Percentiles rank a stretch among this genome's conserved stretches.
Conservation (phyloP, 139 green algal genomes). For the Chlamydomonas schloesseri region DNA sequence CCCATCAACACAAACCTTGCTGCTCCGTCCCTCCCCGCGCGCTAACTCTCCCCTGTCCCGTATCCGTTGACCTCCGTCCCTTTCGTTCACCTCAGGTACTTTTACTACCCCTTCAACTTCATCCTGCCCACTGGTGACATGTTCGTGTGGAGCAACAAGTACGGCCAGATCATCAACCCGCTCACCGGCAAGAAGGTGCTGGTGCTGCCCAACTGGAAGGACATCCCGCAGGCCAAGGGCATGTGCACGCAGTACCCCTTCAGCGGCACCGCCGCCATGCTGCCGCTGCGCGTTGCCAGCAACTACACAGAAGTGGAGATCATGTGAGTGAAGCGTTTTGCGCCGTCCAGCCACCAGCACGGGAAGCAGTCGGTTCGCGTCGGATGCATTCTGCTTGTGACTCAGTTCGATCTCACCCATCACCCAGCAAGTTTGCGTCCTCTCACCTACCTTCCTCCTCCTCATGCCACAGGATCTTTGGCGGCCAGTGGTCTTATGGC, state of each 20-base stretch:
- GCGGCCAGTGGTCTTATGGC: conserved; percentile 26
- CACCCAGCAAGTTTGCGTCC: too few relatives aligned
- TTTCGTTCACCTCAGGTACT: conserved; percentile 19
- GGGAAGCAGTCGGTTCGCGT: too few relatives aligned
- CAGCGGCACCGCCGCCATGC: conserved; percentile 45
- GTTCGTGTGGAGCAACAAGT: conserved; percentile 43
- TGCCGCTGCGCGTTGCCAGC: conserved; percentile 30
- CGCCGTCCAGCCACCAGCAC: too few relatives aligned
- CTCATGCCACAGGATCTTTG: conserved; percentile 20
- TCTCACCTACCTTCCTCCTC: too few relatives aligned
- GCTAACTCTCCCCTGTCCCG: too few relatives aligned
- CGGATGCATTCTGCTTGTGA: too few relatives aligned
- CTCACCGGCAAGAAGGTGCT: conserved; percentile 6
- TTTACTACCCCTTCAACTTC: conserved; percentile 62
- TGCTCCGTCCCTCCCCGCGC: too few relatives aligned
- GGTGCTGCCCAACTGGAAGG: conserved; percentile 27
- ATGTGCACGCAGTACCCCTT: conserved; percentile 48
- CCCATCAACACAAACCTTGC: too few relatives aligned
- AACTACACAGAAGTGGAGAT: conserved; percentile 40
- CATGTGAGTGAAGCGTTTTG: conserved; percentile 37
- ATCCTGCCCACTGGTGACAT: conserved; percentile 48
- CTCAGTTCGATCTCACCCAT: too few relatives aligned
- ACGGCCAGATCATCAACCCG: conserved; percentile 47
- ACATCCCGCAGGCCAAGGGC: conserved; percentile 11
- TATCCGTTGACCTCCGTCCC: too few relatives aligned